phyloP scores from a whole-genome alignment of 257 asterid species.

The Striga asiatica region DNA sequence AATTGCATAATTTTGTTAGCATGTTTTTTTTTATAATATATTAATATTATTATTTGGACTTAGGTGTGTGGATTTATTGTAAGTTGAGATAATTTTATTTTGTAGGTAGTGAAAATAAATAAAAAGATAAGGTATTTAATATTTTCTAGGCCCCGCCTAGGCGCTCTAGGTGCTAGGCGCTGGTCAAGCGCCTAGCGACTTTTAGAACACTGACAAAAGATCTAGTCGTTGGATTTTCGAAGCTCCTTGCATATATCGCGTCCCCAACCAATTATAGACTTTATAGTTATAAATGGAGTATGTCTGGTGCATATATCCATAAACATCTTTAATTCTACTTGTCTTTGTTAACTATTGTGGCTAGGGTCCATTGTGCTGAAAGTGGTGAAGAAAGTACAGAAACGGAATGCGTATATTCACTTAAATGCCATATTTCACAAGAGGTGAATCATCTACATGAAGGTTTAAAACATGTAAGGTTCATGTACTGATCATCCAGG shows the following conservation, averaged over 20 bases:
- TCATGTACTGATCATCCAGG: constrained; percentile 3
- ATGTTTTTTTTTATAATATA: too few species aligned
- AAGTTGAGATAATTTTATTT: too few species aligned
- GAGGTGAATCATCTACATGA: constrained; percentile 99
- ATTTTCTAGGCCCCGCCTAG: too few species aligned
- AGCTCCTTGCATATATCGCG: not conserved
- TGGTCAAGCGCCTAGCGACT: too few species aligned
- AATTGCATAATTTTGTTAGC: too few species aligned
- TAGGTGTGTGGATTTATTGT: too few species aligned
- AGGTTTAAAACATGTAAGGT: constrained; percentile 84
- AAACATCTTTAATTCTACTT: constrained; percentile 1
- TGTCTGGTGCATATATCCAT: constrained; percentile 18
- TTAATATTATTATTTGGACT: too few species aligned
- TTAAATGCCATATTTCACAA: constrained; percentile 94
- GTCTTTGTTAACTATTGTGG: constrained; percentile 19
- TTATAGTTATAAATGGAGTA: constrained; percentile 3
- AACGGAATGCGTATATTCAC: constrained; percentile 77
- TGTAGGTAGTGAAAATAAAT: too few species aligned
- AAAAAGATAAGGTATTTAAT: too few species aligned
- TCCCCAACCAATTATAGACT: constrained; percentile 3
- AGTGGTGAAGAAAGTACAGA: constrained; percentile 97
- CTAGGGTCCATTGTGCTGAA: constrained; percentile 95
- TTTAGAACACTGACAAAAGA: too few species aligned
- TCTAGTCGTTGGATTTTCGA: not conserved
- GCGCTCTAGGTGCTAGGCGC: too few species aligned